Percentiles rank a stretch among this genome's conserved stretches.
These are phyloP conservation scores for Globisporangium mamillatum DNA, from an alignment of 352 stramenopile species.

Conservation along the genomic window DNA sequence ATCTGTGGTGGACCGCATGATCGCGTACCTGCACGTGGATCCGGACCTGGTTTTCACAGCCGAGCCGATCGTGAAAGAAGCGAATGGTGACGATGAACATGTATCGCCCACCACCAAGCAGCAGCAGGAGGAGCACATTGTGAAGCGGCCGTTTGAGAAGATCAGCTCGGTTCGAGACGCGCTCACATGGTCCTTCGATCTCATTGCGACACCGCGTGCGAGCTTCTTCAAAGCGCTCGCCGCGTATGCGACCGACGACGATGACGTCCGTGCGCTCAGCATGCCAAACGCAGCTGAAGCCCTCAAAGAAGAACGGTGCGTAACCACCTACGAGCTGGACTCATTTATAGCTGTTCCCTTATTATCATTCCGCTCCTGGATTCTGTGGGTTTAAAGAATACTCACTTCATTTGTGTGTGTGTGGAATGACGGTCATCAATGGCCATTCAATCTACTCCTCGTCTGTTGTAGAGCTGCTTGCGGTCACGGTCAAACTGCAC, in stretches of 20 bases:
- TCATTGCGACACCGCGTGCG: constrained; percentile 55
- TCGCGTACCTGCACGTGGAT: constrained; percentile 52
- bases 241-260: constrained; percentile 55
- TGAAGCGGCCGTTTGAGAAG: constrained; percentile 42
- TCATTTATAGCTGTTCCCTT: neutral
- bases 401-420: neutral
- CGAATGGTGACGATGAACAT: neutral
- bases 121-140: constrained; percentile 12
- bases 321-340: neutral
- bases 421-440: constrained; percentile 1
- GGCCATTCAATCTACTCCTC: neutral
- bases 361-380: constrained; percentile 8
- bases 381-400: neutral
- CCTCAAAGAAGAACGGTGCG: constrained; percentile 43
- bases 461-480: neutral
- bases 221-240: constrained; percentile 61
- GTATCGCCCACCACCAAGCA: constrained; percentile 3
- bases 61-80: constrained; percentile 18
- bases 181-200: constrained; percentile 75
- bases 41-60: constrained; percentile 45
- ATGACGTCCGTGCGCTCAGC: constrained; percentile 44
- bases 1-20: constrained; percentile 44
- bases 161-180: constrained; percentile 64
- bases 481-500: neutral
- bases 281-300: constrained; percentile 41